phyloP scores from a whole-genome alignment of 768 basidiomycete genomes.

The Infundibulicybe gibba region DNA sequence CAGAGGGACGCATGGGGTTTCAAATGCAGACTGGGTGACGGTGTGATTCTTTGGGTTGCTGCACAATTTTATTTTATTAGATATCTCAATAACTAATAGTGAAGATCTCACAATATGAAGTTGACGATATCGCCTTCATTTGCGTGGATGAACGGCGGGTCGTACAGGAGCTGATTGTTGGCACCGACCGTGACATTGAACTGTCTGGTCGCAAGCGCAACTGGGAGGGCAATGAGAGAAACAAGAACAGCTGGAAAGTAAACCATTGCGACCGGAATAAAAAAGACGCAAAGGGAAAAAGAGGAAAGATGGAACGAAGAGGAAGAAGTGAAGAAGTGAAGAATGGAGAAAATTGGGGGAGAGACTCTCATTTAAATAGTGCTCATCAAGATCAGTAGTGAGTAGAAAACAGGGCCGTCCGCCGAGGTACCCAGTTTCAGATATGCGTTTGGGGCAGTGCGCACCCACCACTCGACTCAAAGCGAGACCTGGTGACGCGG shows the following conservation, averaged over 20 bases:
- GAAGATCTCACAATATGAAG: conserved; percentile 14
- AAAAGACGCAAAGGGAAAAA: conserved; percentile 1
- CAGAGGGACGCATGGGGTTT: conserved; percentile 22
- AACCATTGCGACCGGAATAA: not conserved
- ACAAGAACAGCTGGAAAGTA: conserved; percentile 1
- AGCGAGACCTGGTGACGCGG: no score
- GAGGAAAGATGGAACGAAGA: not conserved
- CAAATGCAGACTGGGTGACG: conserved; percentile 30
- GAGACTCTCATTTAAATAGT: no score
- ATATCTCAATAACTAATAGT: not conserved
- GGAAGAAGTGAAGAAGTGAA: conserved; percentile 5
- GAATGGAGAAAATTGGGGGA: not conserved
- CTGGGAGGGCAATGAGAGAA: conserved; percentile 16
- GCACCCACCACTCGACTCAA: no score
- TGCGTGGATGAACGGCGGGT: conserved; percentile 13
- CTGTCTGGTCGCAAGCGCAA: conserved; percentile 6
- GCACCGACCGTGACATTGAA: conserved; percentile 13
- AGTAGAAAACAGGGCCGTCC: no score
- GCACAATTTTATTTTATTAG: not conserved
- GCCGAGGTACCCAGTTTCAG: no score
- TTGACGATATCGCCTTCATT: conserved; percentile 10
- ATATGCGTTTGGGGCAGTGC: no score
- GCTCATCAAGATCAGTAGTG: no score
- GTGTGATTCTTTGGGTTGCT: conserved; percentile 25
- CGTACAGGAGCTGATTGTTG: conserved; percentile 8